Percentiles rank a stretch among this genome's conserved stretches.
Evolutionary conservation across 1,139 yeast genomes (phyloP).

Genomic region (Sugiyamaella castrensis): DNA sequence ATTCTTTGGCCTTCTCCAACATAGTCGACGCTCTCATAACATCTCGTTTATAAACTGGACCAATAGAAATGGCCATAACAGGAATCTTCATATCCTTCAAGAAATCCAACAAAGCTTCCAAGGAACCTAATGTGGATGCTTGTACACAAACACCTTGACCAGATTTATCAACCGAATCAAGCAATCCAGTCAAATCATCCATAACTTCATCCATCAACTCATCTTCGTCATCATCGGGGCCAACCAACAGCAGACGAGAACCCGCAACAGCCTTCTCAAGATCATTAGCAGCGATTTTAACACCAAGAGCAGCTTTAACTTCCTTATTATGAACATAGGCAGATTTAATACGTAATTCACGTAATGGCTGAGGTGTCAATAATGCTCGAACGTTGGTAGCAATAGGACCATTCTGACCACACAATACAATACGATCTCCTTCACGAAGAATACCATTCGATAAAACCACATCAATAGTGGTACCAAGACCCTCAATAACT

Average conservation of each 20-base stretch:
- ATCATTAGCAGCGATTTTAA: slow-evolving; percentile 95
- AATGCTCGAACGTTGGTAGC: slow-evolving; percentile 96
- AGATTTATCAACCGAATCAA: slow-evolving; percentile 89
- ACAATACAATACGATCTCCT: slow-evolving; percentile 91
- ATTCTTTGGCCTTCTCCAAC: slow-evolving; percentile 95
- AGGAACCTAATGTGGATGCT: slow-evolving; percentile 96
- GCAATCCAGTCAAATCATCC: slow-evolving; percentile 94
- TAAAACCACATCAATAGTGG: slow-evolving; percentile 94
- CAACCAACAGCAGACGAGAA: slow-evolving; percentile 90
- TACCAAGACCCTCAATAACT: slow-evolving; percentile 98
- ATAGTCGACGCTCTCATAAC: slow-evolving; percentile 96
- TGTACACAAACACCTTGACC: slow-evolving; percentile 98
- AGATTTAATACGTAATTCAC: slow-evolving; percentile 93
- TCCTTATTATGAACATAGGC: slow-evolving; percentile 94
- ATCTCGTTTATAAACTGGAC: slow-evolving; percentile 97
- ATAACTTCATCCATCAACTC: slow-evolving; percentile 97
- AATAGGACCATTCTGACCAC: slow-evolving; percentile 98
- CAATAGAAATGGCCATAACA: slow-evolving; percentile 95
- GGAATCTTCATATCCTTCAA: slow-evolving; percentile 98
- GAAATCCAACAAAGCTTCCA: slow-evolving; percentile 95
- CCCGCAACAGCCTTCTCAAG: slow-evolving; percentile 99
- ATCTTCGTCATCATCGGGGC: slow-evolving; percentile 97
- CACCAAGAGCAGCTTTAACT: slow-evolving; percentile 98
- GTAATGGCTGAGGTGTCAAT: slow-evolving; percentile 94
- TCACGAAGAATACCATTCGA: slow-evolving; percentile 93